Evolutionary conservation across 2,329 filamentous ascomycete genomes (phyloP).

Genomic region (Fusarium setosum): DNA sequence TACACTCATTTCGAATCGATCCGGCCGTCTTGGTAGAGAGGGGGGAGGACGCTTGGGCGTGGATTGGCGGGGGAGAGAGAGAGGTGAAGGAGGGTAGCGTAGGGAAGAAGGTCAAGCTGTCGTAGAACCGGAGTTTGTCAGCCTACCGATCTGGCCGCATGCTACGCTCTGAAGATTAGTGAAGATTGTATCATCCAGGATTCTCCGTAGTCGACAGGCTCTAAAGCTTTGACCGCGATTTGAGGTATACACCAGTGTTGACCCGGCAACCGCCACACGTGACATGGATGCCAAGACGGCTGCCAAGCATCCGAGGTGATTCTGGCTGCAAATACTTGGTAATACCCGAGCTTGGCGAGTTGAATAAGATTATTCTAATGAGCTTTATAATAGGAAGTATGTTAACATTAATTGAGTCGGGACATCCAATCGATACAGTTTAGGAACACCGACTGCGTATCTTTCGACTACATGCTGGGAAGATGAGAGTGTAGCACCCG

Average conservation of each 20-base stretch:
- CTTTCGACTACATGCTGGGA: too few relatives aligned
- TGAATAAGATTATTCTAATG: too few relatives aligned
- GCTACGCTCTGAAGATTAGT: conserved; percentile 34
- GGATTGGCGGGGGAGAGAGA: neutral
- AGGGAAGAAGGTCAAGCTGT: conserved; percentile 22
- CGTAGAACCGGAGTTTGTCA: conserved; percentile 31
- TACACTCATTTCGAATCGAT: conserved; percentile 64
- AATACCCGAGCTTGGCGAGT: too few relatives aligned
- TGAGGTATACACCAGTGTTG: conserved; percentile 29
- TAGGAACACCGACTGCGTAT: too few relatives aligned
- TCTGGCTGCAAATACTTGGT: too few relatives aligned
- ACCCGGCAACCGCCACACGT: conserved; percentile 38
- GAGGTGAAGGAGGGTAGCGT: conserved; percentile 16
- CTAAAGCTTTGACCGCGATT: neutral
- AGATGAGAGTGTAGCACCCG: too few relatives aligned
- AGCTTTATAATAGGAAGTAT: too few relatives aligned
- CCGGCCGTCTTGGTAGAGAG: conserved; percentile 21
- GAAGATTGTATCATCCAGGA: conserved; percentile 17
- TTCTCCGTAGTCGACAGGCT: neutral
- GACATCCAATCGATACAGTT: too few relatives aligned
- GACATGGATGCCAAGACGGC: too few relatives aligned
- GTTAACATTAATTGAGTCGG: too few relatives aligned
- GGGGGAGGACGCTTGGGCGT: conserved; percentile 1
- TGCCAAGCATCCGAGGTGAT: too few relatives aligned
- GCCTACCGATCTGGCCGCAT: conserved; percentile 41